These are phyloP conservation scores for Boletus rubropictus DNA, from an alignment of 768 basidiomycete genomes.

Conservation along the genomic window DNA sequence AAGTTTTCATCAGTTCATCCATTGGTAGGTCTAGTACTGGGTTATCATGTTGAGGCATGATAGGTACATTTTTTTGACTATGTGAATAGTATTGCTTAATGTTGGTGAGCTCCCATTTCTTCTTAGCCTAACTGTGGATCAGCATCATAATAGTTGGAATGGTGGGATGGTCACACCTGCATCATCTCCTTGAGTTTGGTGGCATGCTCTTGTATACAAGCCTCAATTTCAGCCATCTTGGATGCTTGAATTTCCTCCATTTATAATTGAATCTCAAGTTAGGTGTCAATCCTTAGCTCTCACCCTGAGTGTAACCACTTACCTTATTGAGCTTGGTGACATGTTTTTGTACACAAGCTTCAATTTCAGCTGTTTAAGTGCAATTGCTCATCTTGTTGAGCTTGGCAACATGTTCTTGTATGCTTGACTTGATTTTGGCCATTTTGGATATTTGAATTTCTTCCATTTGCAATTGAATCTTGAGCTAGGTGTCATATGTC, in stretches of 20 bases:
- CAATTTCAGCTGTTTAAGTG: background rate
- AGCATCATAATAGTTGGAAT: background rate
- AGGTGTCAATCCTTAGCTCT: too few relatives aligned
- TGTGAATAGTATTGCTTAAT: conserved; percentile 4
- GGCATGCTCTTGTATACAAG: background rate
- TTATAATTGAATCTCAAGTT: too few relatives aligned
- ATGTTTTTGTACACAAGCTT: background rate
- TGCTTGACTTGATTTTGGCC: background rate
- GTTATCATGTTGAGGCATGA: background rate
- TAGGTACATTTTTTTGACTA: background rate
- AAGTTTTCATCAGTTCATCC: background rate
- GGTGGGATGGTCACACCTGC: background rate
- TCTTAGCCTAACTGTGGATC: background rate
- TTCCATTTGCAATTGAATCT: too few relatives aligned
- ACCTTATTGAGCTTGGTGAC: too few relatives aligned
- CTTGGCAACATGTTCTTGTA: background rate
- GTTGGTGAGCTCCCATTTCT: conserved; percentile 6
- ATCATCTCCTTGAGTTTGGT: background rate
- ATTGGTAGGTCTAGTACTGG: background rate
- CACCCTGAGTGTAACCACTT: too few relatives aligned
- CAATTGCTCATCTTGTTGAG: background rate
- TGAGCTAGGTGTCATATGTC: background rate
- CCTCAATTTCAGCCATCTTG: background rate
- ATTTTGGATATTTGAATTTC: background rate
- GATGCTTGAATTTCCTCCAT: too few relatives aligned